Conservation (phyloP, 176 grass and related monocot species). For the Musa troglodytarum region DNA sequence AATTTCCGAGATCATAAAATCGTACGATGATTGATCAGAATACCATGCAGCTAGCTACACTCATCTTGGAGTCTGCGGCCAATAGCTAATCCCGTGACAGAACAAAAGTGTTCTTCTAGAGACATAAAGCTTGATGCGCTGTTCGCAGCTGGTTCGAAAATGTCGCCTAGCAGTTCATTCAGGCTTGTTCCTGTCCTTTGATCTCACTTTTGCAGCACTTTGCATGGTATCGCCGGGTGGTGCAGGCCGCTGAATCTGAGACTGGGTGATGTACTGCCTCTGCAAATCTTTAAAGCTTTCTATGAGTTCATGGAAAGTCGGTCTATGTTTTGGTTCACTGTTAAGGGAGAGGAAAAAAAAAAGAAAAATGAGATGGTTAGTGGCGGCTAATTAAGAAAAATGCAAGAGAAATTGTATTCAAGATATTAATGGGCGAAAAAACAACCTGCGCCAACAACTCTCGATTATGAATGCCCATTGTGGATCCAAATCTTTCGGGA, state of each 20-base stretch:
- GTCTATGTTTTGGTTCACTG: constrained; percentile 63
- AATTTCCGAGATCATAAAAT: background rate
- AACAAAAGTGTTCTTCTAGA: background rate
- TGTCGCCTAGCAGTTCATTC: background rate
- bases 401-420: background rate
- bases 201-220: constrained; percentile 25
- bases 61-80: background rate
- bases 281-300: constrained; percentile 63
- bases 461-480: constrained; percentile 74
- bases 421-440: background rate
- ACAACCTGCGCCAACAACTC: constrained; percentile 87
- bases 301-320: constrained; percentile 68
- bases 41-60: background rate
- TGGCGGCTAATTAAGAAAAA: background rate
- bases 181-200: constrained; percentile 16
- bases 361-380: background rate
- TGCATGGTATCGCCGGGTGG: constrained; percentile 13
- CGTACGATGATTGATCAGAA: background rate
- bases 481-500: constrained; percentile 64
- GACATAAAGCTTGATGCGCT: background rate
- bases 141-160: background rate
- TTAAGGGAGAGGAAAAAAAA: constrained; percentile 12
- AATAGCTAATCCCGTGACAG: background rate
- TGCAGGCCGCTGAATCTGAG: constrained; percentile 44
- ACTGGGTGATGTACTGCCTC: constrained; percentile 46